Base-by-base conservation (phyloP, 106 monocot genomes). In the Alisma plantagoaquatica region DNA sequence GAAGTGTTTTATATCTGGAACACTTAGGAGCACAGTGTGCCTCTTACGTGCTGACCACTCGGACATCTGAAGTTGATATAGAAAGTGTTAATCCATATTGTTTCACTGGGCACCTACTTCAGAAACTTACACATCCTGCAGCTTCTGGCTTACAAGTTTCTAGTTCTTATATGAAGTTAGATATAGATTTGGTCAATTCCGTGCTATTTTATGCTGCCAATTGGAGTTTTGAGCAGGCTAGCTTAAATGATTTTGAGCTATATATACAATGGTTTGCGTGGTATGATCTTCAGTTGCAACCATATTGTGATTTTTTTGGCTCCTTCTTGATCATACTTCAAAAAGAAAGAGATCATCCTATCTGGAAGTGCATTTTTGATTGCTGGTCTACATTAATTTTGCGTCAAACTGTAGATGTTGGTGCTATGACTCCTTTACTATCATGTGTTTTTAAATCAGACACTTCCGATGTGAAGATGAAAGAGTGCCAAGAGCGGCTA, bases 171-270 rank as follows among this genome's bases (percentile, higher is more conserved):
- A 42, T 19, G 30, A 53, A 33, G 14, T 73, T 71, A 63, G 66
- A 81, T 65, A 18, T 57, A 19, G 70, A 43, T 21, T 19, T 66
- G 29, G 61, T 49, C 16, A 67, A 79, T 46, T 68, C 78, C 53
- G 79, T 74, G 79, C 71, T 98, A 51, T 84, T 69, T 31, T 63
- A 90, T 73, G 81, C 84, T 60, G 78, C 82, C 22, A 90, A 77
- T 42, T 98, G 98, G 98, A 60, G 75, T 15, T 31, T 82, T 53
- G 98, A 90, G 56, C 98, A 98, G 27, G 78, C 76, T 14, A 90
- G 74, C 9, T 65, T 69, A 74, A 65, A 35, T 63, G 82, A 98
- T 77, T 33, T 82, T 54, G 31, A 51, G 23, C 54, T 84, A 28
- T 86, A 82, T 65, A 29, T 60, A 4, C 61, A 41, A 38, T 82